phyloP scores from a whole-genome alignment of 2,329 filamentous ascomycete species.

The Ophiostoma himal-ulmi region DNA sequence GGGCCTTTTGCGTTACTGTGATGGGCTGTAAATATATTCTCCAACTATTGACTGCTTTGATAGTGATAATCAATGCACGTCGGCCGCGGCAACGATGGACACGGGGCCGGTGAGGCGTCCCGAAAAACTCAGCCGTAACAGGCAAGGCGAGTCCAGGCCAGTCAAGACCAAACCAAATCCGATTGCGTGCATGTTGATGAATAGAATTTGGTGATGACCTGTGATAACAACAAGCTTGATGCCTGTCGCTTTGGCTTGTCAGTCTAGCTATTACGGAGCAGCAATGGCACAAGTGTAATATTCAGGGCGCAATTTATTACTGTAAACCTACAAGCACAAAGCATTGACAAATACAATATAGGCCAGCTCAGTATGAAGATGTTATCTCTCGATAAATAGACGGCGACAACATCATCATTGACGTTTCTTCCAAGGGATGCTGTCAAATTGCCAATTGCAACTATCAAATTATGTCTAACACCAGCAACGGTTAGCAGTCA shows the following conservation, averaged over 20 bases:
- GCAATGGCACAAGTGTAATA: background rate
- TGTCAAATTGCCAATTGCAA: background rate
- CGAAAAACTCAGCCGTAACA: background rate
- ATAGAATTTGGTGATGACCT: background rate
- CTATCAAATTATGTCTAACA: background rate
- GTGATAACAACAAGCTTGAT: background rate
- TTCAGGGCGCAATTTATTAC: conserved; percentile 1
- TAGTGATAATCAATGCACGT: background rate
- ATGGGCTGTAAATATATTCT: background rate
- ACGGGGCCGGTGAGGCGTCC: background rate
- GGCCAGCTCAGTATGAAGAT: too few species aligned
- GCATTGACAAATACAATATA: background rate
- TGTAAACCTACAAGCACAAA: background rate
- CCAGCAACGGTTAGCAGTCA: background rate
- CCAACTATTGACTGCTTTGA: background rate
- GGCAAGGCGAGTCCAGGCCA: conserved; percentile 1
- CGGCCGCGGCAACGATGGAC: background rate
- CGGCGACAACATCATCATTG: background rate
- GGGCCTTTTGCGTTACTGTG: background rate
- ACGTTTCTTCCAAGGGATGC: background rate
- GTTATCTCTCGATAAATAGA: too few species aligned
- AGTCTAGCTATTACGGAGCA: background rate
- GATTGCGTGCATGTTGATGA: background rate
- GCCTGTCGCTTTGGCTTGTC: background rate
- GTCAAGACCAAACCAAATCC: background rate